Conservation (phyloP, 345 rosid species). For the Moricandia arvensis region DNA sequence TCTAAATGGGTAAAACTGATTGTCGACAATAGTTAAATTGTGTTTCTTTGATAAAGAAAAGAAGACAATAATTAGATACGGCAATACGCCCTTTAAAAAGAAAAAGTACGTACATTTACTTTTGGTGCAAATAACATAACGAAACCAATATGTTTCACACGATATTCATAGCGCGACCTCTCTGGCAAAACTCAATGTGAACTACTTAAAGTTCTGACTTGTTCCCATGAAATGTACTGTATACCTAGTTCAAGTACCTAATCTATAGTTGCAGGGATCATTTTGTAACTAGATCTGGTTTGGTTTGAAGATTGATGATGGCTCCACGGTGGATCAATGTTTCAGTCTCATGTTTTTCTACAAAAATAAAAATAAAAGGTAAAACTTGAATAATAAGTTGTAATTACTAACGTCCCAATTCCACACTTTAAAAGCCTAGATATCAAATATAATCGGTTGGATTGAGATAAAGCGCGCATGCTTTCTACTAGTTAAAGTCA, state of each 20-base stretch:
- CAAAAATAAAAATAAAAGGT: not conserved
- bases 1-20: too few species aligned
- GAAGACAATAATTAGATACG: too few species aligned
- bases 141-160: too few species aligned
- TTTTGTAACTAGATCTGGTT: not conserved
- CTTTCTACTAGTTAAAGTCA: slow-evolving; percentile 4
- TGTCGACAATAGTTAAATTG: too few species aligned
- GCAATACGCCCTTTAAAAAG: too few species aligned
- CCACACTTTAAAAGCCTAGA: not conserved
- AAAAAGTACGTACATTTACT: too few species aligned
- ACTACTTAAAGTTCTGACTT: not conserved
- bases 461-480: not conserved
- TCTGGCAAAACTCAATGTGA: not conserved
- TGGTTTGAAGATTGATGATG: not conserved
- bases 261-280: not conserved
- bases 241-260: not conserved
- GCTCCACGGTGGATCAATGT: not conserved
- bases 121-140: too few species aligned
- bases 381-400: not conserved
- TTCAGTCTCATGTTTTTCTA: not conserved
- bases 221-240: not conserved
- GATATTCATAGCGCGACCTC: too few species aligned
- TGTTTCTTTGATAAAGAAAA: too few species aligned
- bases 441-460: not conserved
- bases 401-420: not conserved